Evolutionary conservation across 164 flowering plant species (phyloP).

Genomic region (Saururus chinensis): DNA sequence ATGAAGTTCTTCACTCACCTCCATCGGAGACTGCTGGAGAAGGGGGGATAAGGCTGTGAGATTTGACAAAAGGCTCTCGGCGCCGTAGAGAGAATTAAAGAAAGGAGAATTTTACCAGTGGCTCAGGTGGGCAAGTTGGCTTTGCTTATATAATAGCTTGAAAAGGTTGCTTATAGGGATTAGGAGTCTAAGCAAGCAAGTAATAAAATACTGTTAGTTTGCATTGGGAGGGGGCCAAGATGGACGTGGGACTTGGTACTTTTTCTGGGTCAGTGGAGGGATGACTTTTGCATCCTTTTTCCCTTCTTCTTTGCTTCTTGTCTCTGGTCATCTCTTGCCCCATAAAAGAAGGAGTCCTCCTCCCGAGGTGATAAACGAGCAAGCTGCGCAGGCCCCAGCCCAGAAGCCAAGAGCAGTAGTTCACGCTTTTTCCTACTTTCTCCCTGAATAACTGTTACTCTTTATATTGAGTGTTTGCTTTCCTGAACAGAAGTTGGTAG

Average conservation of each 20-base stretch:
- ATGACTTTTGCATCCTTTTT: background rate
- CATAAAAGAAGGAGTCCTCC: background rate
- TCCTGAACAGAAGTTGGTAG: background rate
- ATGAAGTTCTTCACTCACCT: background rate
- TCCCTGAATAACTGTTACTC: background rate
- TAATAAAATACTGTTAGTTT: background rate
- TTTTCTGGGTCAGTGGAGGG: background rate
- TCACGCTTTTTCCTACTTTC: background rate
- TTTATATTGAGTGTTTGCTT: background rate
- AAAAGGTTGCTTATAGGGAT: background rate
- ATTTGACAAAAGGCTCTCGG: background rate
- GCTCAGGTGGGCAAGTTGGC: background rate
- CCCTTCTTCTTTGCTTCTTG: background rate
- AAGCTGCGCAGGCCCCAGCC: background rate
- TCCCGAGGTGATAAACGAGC: constrained; percentile 1
- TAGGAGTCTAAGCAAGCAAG: background rate
- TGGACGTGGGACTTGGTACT: background rate
- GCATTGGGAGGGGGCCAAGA: background rate
- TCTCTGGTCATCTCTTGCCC: constrained; percentile 4
- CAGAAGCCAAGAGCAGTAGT: background rate
- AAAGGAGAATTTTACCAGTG: too few relatives aligned
- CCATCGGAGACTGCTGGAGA: background rate
- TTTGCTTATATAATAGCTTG: background rate
- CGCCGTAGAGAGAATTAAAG: too few relatives aligned
- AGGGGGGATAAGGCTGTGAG: background rate